phyloP scores from a whole-genome alignment of 2,329 filamentous ascomycete genomes.

The Colletotrichum sp. region DNA sequence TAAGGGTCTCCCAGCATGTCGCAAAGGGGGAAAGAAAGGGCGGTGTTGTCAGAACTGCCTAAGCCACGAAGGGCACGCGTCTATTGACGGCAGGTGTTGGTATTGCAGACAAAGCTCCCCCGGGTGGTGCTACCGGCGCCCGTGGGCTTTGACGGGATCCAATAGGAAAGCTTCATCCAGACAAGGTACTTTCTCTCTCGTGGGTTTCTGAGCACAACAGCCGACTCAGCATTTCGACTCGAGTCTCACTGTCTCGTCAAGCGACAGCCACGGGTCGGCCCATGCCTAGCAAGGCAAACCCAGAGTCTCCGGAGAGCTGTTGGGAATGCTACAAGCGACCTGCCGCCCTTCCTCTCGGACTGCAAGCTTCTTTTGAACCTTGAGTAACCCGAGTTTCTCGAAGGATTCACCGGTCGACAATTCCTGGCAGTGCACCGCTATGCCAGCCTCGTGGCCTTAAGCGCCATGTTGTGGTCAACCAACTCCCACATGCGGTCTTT shows the following conservation, averaged over 20 bases:
- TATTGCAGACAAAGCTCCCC: not conserved
- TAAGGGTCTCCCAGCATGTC: not conserved
- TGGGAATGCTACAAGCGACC: not conserved
- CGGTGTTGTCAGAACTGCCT: not conserved
- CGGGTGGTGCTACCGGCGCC: not conserved
- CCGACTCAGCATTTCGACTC: not conserved
- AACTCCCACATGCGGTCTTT: not conserved
- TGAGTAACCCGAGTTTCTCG: not conserved
- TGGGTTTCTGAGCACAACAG: not conserved
- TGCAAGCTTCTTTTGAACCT: not conserved
- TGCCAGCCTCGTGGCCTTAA: not conserved
- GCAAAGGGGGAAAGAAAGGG: not conserved
- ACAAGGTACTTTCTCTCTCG: not conserved
- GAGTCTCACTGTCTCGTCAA: constrained; percentile 1
- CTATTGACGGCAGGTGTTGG: not conserved
- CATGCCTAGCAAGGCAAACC: not conserved
- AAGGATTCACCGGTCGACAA: not conserved
- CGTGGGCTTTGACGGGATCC: not conserved
- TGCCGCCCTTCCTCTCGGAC: not conserved
- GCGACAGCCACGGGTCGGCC: not conserved
- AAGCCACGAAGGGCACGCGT: not conserved
- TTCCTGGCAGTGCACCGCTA: not conserved
- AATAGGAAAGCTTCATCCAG: not conserved
- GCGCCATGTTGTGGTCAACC: not conserved
- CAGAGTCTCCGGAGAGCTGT: not conserved